A percentile compares a stretch with the other conserved stretches of the same genome.
phyloP scores from a whole-genome alignment of 2,329 filamentous ascomycete species.

The Phialocephala subalpina region DNA sequence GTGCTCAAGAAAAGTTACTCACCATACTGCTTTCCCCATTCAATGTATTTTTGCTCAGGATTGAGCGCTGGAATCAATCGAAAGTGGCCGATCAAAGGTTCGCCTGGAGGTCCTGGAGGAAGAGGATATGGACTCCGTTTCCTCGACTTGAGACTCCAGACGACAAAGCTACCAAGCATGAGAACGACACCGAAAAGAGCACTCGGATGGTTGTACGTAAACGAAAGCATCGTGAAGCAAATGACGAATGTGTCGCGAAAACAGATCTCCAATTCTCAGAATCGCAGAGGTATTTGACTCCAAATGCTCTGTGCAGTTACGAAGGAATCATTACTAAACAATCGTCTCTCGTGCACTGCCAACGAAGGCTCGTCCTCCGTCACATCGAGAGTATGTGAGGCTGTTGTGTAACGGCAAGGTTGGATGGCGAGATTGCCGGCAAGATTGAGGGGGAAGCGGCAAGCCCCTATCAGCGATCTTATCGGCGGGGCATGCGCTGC shows the following conservation, averaged over 20 bases:
- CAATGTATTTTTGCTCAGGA: constrained; percentile 36
- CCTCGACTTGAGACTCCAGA: constrained; percentile 13
- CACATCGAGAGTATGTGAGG: neutral
- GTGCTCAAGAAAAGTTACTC: neutral
- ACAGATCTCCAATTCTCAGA: neutral
- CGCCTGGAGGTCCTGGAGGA: constrained; percentile 38
- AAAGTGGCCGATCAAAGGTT: constrained; percentile 38
- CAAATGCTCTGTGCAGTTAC: neutral
- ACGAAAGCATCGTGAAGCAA: neutral
- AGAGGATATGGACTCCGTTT: constrained; percentile 27
- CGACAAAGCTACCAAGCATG: constrained; percentile 3
- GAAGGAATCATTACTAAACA: constrained; percentile 7
- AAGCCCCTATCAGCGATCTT: neutral
- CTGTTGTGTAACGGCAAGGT: neutral
- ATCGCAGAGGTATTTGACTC: neutral
- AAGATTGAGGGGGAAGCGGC: neutral
- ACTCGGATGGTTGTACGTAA: constrained; percentile 1
- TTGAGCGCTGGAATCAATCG: constrained; percentile 33
- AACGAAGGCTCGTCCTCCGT: neutral
- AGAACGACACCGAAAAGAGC: constrained; percentile 3
- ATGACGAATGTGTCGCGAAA: too few relatives aligned
- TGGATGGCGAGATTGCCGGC: constrained; percentile 1
- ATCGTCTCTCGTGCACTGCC: neutral
- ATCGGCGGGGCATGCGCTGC: neutral
- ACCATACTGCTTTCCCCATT: constrained; percentile 39